Evolutionary conservation across 2,329 filamentous ascomycete species (phyloP).

Genomic region (Monosporascus cannonballus): DNA sequence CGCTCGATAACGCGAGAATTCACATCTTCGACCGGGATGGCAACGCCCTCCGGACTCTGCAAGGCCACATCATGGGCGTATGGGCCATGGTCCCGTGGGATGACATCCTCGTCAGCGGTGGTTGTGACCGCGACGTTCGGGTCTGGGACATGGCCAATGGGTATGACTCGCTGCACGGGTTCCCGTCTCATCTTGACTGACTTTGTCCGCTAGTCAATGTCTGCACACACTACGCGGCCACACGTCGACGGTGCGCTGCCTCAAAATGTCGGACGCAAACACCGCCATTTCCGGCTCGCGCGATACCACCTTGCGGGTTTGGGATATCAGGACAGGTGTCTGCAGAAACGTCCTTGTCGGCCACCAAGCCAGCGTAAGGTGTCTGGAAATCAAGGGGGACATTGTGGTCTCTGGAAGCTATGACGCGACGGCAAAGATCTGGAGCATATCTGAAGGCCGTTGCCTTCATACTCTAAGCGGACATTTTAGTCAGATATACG

Average conservation of each 20-base stretch:
- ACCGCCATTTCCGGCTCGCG: constrained; percentile 95
- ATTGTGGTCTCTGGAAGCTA: constrained; percentile 98
- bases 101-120: constrained; percentile 89
- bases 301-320: constrained; percentile 90
- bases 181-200: constrained; percentile 18
- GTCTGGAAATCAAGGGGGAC: constrained; percentile 92
- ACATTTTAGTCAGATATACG: constrained; percentile 98
- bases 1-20: constrained; percentile 96
- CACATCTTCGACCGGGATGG: constrained; percentile 95
- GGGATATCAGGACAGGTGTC: constrained; percentile 83
- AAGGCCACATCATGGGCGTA: constrained; percentile 97
- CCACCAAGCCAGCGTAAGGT: constrained; percentile 92
- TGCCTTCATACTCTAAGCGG: constrained; percentile 86
- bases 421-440: constrained; percentile 93
- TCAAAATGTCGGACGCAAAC: constrained; percentile 93
- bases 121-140: constrained; percentile 91
- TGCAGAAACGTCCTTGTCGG: constrained; percentile 90
- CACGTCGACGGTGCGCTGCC: constrained; percentile 90
- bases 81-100: constrained; percentile 99
- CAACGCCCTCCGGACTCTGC: constrained; percentile 77
- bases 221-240: constrained; percentile 85
- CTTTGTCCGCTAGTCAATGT: constrained; percentile 49
- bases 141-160: constrained; percentile 96
- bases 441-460: constrained; percentile 93
- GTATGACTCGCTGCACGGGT: constrained; percentile 44